phyloP scores from a whole-genome alignment of 495 filamentous ascomycete genomes.

The Aspergillus sclerotioniger region DNA sequence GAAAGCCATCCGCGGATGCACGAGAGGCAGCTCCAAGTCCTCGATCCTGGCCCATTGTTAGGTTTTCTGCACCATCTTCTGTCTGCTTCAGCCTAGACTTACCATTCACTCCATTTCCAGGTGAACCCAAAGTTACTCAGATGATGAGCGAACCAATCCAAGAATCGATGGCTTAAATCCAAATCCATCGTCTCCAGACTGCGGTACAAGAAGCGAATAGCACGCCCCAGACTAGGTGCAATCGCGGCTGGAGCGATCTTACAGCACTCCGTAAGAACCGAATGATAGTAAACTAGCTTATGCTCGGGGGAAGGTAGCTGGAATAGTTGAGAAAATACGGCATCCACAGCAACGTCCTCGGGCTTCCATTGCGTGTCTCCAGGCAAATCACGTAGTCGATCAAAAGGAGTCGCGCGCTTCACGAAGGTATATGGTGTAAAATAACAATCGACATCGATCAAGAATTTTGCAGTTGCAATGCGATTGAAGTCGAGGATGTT shows the following conservation, averaged over 20 bases:
- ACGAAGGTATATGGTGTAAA: conserved; percentile 86
- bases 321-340: conserved; percentile 92
- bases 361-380: conserved; percentile 86
- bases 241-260: conserved; percentile 94
- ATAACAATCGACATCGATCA: conserved; percentile 94
- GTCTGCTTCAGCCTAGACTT: conserved; percentile 19
- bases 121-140: conserved; percentile 98
- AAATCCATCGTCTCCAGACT: conserved; percentile 78
- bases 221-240: conserved; percentile 89
- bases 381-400: conserved; percentile 72
- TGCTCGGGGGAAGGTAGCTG: conserved; percentile 85
- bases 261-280: conserved; percentile 89
- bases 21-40: conserved; percentile 69
- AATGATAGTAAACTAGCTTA: conserved; percentile 95
- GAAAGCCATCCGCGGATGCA: conserved; percentile 90
- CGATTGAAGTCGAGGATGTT: conserved; percentile 93
- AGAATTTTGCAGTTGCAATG: conserved; percentile 76
- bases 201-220: conserved; percentile 87
- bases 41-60: conserved; percentile 56
- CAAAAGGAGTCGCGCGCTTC: conserved; percentile 87
- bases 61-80: conserved; percentile 1
- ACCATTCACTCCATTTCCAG: conserved; percentile 99
- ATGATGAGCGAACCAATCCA: conserved; percentile 98
- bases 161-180: conserved; percentile 81
- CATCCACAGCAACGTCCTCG: conserved; percentile 95